These are phyloP conservation scores for Hypomontagnella submonticulosa DNA, from an alignment of 495 filamentous ascomycete species.

Conservation along the genomic window DNA sequence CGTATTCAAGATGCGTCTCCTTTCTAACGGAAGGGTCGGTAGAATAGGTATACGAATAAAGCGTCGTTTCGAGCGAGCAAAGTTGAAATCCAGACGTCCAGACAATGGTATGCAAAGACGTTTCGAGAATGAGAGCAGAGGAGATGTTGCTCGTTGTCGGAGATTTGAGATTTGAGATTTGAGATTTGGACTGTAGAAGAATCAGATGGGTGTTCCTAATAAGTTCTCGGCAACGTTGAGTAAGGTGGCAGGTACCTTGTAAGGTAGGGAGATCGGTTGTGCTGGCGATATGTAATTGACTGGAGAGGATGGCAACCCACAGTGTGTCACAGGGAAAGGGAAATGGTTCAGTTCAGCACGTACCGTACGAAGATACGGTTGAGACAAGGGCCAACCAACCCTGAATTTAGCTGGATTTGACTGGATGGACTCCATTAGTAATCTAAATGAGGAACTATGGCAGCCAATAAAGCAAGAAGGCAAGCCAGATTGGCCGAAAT, in stretches of 20 bases:
- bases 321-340: constrained; percentile 15
- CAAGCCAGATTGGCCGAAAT: constrained; percentile 9
- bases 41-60: constrained; percentile 12
- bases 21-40: constrained; percentile 13
- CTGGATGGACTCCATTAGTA: constrained; percentile 23
- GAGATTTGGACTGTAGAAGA: constrained; percentile 27
- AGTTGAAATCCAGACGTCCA: constrained; percentile 13
- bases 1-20: constrained; percentile 35
- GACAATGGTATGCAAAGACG: constrained; percentile 37
- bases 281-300: constrained; percentile 48
- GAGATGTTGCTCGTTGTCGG: constrained; percentile 23
- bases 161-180: too few species aligned
- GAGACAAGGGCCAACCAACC: constrained; percentile 27
- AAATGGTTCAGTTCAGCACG: constrained; percentile 24
- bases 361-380: constrained; percentile 23
- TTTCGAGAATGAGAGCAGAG: constrained; percentile 16
- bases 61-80: constrained; percentile 15
- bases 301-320: constrained; percentile 32
- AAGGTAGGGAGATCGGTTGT: constrained; percentile 39
- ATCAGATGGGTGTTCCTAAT: constrained; percentile 34
- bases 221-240: constrained; percentile 35
- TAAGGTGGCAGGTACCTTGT: constrained; percentile 39
- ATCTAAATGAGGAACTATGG: constrained; percentile 21
- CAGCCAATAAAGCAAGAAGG: neutral
- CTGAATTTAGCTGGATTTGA: constrained; percentile 5